Conservation (phyloP, 2,329 filamentous ascomycete genomes). For the Trichoderma semiorbis region DNA sequence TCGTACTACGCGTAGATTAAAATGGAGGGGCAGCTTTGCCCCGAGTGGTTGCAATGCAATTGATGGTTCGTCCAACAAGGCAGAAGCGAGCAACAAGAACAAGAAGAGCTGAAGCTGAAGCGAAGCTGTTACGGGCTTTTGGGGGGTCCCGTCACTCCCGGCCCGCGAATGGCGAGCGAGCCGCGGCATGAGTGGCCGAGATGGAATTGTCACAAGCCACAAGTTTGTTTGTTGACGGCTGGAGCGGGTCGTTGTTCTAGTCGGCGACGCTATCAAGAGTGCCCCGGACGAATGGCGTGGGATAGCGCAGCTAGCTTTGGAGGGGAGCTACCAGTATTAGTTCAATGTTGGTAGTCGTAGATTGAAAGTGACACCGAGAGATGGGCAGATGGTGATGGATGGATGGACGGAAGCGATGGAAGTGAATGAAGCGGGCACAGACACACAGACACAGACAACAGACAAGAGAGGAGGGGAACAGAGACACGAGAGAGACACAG, state of each 20-base stretch:
- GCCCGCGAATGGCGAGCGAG: background rate
- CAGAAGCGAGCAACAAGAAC: background rate
- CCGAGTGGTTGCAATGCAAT: background rate
- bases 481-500: background rate
- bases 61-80: background rate
- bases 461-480: background rate
- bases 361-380: background rate
- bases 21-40: background rate
- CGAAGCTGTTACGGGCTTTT: background rate
- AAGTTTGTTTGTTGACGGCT: background rate
- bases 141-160: constrained; percentile 12
- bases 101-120: background rate
- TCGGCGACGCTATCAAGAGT: background rate
- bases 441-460: background rate
- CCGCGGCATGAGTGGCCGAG: background rate
- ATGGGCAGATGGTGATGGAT: background rate
- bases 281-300: constrained; percentile 8
- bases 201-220: background rate
- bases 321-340: background rate
- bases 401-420: background rate
- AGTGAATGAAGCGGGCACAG: background rate
- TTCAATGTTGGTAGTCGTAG: background rate
- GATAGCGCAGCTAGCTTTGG: background rate
- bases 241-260: background rate
- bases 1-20: background rate